Evolutionary conservation across 176 grass and related monocot species (phyloP).

Genomic region (Avena sativa): DNA sequence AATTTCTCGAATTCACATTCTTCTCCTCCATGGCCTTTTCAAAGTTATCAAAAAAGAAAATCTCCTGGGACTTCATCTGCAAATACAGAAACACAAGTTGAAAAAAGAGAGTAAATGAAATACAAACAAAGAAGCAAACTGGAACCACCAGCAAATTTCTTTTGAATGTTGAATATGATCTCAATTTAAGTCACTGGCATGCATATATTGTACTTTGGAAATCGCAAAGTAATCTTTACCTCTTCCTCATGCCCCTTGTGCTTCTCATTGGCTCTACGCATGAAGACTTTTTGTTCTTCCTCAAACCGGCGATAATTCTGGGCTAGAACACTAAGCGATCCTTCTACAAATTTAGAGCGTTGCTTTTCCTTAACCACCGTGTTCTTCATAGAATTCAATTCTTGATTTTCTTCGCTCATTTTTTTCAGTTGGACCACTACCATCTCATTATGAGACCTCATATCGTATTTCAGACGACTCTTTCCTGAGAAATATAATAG

Average conservation of each 20-base stretch:
- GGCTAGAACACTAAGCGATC: conserved; percentile 51
- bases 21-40: conserved; percentile 65
- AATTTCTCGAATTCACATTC: conserved; percentile 60
- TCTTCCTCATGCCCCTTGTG: conserved; percentile 79
- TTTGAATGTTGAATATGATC: background rate
- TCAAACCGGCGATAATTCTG: conserved; percentile 62
- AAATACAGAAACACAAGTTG: conserved; percentile 30
- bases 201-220: background rate
- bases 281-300: conserved; percentile 60
- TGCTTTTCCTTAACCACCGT: conserved; percentile 65
- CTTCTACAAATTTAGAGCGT: conserved; percentile 67
- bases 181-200: background rate
- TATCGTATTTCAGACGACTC: conserved; percentile 69
- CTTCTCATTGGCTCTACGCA: conserved; percentile 59
- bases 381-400: conserved; percentile 66
- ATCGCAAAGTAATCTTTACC: conserved; percentile 45
- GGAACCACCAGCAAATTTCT: background rate
- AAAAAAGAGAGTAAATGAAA: conserved; percentile 14
- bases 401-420: conserved; percentile 93
- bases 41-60: conserved; percentile 65
- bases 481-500: conserved; percentile 61
- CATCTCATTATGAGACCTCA: conserved; percentile 92
- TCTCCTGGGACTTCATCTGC: conserved; percentile 81
- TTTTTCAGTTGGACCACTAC: conserved; percentile 80
- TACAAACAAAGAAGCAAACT: background rate